A percentile compares a stretch with the other conserved stretches of the same genome.
phyloP scores from a whole-genome alignment of 2,329 filamentous ascomycete genomes.

The Arthrinium phaeospermum region DNA sequence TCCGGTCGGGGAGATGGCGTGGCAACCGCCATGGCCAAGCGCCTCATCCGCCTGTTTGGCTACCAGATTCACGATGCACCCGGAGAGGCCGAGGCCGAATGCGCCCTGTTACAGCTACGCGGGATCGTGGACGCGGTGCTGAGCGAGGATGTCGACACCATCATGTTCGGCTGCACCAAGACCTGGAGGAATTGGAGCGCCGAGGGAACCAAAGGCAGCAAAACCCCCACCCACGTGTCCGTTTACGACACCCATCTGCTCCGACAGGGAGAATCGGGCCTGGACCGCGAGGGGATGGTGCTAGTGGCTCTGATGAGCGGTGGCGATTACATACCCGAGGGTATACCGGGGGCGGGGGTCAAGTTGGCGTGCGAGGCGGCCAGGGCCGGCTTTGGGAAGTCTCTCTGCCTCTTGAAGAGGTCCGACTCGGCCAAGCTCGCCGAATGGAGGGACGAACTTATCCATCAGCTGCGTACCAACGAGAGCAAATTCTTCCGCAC shows the following conservation, averaged over 20 bases:
- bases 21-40: conserved; percentile 79
- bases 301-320: conserved; percentile 93
- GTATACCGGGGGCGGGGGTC: conserved; percentile 84
- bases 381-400: conserved; percentile 81
- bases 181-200: conserved; percentile 85
- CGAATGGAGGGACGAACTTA: conserved; percentile 74
- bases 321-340: conserved; percentile 90
- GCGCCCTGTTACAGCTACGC: conserved; percentile 79
- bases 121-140: conserved; percentile 92
- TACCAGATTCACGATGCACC: conserved; percentile 86
- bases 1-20: conserved; percentile 69
- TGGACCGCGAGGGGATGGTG: conserved; percentile 90
- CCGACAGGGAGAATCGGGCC: conserved; percentile 54
- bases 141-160: conserved; percentile 94
- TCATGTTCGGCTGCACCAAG: conserved; percentile 91
- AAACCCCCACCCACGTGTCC: conserved; percentile 82
- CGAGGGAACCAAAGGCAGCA: conserved; percentile 67
- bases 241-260: conserved; percentile 73
- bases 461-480: conserved; percentile 82
- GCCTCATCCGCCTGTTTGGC: conserved; percentile 82
- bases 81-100: conserved; percentile 95
- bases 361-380: conserved; percentile 91
- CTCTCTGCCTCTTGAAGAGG: conserved; percentile 69
- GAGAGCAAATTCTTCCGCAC: conserved; percentile 80
- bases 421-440: conserved; percentile 64